phyloP scores from a whole-genome alignment of 2,329 filamentous ascomycete species.

The Pseudocercospora vitis region DNA sequence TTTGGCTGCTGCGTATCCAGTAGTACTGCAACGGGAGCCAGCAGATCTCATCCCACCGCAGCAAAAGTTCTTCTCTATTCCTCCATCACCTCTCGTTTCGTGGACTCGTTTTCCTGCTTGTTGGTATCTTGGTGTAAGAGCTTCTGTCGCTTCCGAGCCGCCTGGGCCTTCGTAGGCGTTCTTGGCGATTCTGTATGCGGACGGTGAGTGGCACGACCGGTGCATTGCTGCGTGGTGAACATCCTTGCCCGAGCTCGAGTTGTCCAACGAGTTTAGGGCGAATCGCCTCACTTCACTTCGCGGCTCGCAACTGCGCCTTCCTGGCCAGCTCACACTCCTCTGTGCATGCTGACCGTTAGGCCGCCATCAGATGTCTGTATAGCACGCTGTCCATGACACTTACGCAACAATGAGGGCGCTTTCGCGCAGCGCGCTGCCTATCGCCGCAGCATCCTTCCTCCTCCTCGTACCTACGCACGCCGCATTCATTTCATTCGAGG shows the following conservation, averaged over 20 bases:
- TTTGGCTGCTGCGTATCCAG: conserved; percentile 3
- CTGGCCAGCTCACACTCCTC: background rate
- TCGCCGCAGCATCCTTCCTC: conserved; percentile 16
- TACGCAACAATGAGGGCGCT: conserved; percentile 26
- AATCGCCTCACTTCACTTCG: background rate
- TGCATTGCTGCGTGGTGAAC: background rate
- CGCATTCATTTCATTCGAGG: conserved; percentile 74
- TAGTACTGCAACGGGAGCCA: conserved; percentile 5
- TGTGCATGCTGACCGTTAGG: background rate
- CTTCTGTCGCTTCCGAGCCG: conserved; percentile 3
- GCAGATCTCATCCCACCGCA: conserved; percentile 5
- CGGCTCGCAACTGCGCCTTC: background rate
- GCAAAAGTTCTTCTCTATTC: conserved; percentile 1
- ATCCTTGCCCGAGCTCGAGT: conserved; percentile 3
- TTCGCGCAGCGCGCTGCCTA: conserved; percentile 17
- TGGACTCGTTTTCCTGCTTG: background rate
- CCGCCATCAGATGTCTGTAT: conserved; percentile 2
- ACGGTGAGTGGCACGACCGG: background rate
- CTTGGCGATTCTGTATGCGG: conserved; percentile 3
- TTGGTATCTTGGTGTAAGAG: background rate
- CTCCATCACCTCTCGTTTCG: background rate
- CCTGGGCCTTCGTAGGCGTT: background rate
- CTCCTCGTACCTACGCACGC: conserved; percentile 52
- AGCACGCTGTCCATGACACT: conserved; percentile 13
- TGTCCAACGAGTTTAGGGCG: background rate